Conservation (phyloP, 257 asterid species). For the Cinchona pubescens region DNA sequence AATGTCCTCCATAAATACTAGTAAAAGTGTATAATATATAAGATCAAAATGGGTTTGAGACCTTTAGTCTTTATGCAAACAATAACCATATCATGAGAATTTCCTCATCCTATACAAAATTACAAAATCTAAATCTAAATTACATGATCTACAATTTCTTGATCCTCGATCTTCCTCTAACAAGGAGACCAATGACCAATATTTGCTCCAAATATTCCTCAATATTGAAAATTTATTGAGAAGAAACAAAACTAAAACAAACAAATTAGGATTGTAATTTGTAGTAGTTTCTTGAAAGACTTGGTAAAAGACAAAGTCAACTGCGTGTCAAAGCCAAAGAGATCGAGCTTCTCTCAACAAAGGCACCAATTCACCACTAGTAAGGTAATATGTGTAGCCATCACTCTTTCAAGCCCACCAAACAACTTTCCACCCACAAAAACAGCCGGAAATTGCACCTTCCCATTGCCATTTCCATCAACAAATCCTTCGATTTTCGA, state of each 20-base stretch:
- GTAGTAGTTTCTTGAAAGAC: not conserved
- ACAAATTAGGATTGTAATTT: not conserved
- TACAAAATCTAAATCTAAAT: not conserved
- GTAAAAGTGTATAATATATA: too few species aligned
- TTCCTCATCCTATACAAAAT: not conserved
- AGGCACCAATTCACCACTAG: conserved; percentile 84
- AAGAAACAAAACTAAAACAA: not conserved
- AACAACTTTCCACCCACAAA: conserved; percentile 75
- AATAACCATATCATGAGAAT: too few species aligned
- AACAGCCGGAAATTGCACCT: conserved; percentile 56
- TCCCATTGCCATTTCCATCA: conserved; percentile 1
- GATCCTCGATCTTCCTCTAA: not conserved
- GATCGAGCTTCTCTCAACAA: conserved; percentile 63
- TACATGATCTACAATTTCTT: not conserved
- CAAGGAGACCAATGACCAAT: not conserved
- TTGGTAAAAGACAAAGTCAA: conserved; percentile 9
- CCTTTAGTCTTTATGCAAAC: too few species aligned
- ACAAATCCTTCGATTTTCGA: conserved; percentile 6
- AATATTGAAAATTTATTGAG: not conserved
- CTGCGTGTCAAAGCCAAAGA: conserved; percentile 75
- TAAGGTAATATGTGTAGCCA: conserved; percentile 74
- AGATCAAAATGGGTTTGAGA: too few species aligned
- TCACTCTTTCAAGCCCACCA: conserved; percentile 75
- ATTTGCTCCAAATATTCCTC: not conserved
- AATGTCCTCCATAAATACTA: too few species aligned